Conservation (phyloP, 2,329 filamentous ascomycete genomes). For the Alternaria triticina region DNA sequence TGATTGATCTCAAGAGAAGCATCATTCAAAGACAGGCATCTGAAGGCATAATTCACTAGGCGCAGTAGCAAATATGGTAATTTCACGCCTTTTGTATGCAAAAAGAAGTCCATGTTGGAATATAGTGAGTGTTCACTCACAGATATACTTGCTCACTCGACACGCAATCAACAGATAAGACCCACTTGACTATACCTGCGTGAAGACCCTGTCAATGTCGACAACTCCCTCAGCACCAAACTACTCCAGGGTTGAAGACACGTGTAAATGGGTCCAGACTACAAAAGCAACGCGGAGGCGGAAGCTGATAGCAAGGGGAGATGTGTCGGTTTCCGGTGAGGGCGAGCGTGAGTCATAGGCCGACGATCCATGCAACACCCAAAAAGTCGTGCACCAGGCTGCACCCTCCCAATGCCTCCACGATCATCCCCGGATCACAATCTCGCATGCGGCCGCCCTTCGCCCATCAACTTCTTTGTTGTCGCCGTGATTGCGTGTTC, state of each 20-base stretch:
- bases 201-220: background rate
- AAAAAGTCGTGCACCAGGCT: conserved; percentile 19
- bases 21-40: background rate
- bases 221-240: background rate
- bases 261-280: background rate
- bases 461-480: conserved; percentile 7
- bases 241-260: background rate
- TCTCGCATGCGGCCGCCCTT: conserved; percentile 9
- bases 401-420: conserved; percentile 1
- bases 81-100: background rate
- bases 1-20: background rate
- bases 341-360: conserved; percentile 31
- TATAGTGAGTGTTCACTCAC: background rate
- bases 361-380: conserved; percentile 15
- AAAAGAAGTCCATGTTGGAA: background rate
- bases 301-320: conserved; percentile 18
- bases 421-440: background rate
- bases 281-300: conserved; percentile 1
- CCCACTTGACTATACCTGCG: background rate
- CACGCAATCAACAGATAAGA: background rate
- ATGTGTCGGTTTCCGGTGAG: conserved; percentile 25
- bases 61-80: background rate
- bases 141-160: background rate
- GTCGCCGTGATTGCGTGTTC: conserved; percentile 2
- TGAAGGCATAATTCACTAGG: background rate